Evolutionary conservation across 1,139 yeast genomes (phyloP), one percentile per base, ranked within the genome.

Genomic region (Yamadazyma triangularis): DNA sequence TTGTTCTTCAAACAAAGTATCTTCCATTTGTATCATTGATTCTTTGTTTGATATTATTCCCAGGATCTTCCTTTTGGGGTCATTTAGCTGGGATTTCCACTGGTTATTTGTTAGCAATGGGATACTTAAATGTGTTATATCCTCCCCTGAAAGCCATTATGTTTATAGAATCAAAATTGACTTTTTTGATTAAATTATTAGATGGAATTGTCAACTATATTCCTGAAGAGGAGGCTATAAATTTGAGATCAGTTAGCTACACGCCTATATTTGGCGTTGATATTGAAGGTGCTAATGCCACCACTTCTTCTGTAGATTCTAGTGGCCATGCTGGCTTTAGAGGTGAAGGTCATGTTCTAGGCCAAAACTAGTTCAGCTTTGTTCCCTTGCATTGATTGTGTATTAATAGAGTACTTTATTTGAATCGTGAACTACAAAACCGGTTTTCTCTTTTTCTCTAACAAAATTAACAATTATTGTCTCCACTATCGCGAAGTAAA

Each of bases 101-200:
- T 16, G 73, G 73, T 4, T 66, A 53, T 43, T 50, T 66, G 31
- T 55, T 83, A 48, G 84, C 74, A 3, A 56, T 67, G 47, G 91
- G 82, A 9, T 66, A 67, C 35, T 58, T 87, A 35, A 64, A 64
- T 26, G 52, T 64, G 26, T 58, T 81, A 48, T 72, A 72, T 40
- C 86, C 88, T 3, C 91, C 96, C 8, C 73, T 81, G 38, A 64
- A 70, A 42, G 69, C 75, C 2, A 71, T 87, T 13, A 70, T 77
- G 40, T 78, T 69, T 57, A 82, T 86, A 36, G 96, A 88, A 56
- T 39, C 48, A 12, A 73, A 73, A 42, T 53, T 80, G 11, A 65
- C 61, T 5, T 47, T 48, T 2, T 58, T 67, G 13, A 86, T 86
- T 38, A 56, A 57, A 8, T 46, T 68, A 36, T 68, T 84, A 38